phyloP scores from a whole-genome alignment of 2,329 filamentous ascomycete species.

The Beauveria caledonica region DNA sequence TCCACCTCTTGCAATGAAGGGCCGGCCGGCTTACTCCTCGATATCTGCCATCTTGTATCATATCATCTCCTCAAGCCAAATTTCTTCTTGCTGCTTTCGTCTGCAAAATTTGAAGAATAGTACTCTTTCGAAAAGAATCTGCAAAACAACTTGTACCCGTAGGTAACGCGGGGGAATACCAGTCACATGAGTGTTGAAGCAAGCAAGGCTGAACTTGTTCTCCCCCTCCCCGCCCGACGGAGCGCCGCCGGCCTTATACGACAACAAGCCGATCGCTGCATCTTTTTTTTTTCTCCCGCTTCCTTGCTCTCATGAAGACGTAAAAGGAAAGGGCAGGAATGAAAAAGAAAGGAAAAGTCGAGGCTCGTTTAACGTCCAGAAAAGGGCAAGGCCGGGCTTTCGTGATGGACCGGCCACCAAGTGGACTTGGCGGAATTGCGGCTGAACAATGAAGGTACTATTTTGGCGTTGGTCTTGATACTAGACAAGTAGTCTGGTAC shows the following conservation, averaged over 20 bases:
- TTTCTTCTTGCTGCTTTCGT: background rate
- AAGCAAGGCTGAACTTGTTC: background rate
- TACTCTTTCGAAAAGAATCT: background rate
- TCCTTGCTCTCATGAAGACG: too few relatives aligned
- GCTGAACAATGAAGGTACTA: too few relatives aligned
- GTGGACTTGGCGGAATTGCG: too few relatives aligned
- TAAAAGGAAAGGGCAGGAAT: background rate
- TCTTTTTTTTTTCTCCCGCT: background rate
- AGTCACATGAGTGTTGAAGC: background rate
- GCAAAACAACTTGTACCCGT: background rate
- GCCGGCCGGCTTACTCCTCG: background rate
- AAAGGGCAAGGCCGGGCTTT: too few relatives aligned
- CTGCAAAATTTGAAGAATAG: background rate
- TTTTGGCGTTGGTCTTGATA: too few relatives aligned
- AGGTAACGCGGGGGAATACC: background rate
- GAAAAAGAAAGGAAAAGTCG: too few relatives aligned
- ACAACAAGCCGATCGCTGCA: background rate
- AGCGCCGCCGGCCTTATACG: background rate
- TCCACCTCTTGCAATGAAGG: background rate
- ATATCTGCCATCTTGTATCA: background rate
- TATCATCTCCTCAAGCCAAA: background rate
- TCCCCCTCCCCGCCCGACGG: background rate
- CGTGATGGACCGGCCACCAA: too few relatives aligned
- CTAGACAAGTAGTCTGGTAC: too few relatives aligned
- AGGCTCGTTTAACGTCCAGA: too few relatives aligned